These are phyloP conservation scores for Fraxinus excelsior DNA, from an alignment of 257 asterid genomes.

Conservation along the genomic window DNA sequence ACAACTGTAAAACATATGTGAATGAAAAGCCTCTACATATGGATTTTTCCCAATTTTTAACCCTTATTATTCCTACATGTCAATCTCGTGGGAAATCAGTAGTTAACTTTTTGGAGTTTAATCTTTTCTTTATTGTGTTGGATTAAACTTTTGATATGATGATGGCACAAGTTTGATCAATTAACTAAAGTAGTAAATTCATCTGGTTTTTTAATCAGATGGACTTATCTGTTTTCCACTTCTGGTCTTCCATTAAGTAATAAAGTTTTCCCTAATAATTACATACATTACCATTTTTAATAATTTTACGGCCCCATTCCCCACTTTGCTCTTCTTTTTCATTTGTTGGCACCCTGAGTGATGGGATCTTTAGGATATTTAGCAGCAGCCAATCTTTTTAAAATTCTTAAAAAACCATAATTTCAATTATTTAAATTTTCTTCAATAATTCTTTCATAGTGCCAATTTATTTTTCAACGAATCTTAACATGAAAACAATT, in stretches of 20 bases:
- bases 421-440: too few relatives aligned
- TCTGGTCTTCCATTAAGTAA: neutral
- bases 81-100: neutral
- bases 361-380: neutral
- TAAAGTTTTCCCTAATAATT: conserved; percentile 15
- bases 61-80: neutral
- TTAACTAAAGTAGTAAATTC: neutral
- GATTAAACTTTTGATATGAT: neutral
- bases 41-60: neutral
- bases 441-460: too few relatives aligned
- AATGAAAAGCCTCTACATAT: too few relatives aligned
- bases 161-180: neutral
- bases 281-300: neutral
- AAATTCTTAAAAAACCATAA: neutral
- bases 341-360: neutral
- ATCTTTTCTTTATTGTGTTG: neutral
- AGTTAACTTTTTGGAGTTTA: neutral
- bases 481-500: too few relatives aligned
- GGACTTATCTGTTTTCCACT: neutral
- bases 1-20: too few relatives aligned
- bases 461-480: too few relatives aligned
- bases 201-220: neutral
- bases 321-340: neutral
- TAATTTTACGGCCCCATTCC: neutral
- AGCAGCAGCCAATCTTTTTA: neutral